Evolutionary conservation across 2,329 filamentous ascomycete genomes (phyloP).

Genomic region (Alternaria novae-zelandiae): DNA sequence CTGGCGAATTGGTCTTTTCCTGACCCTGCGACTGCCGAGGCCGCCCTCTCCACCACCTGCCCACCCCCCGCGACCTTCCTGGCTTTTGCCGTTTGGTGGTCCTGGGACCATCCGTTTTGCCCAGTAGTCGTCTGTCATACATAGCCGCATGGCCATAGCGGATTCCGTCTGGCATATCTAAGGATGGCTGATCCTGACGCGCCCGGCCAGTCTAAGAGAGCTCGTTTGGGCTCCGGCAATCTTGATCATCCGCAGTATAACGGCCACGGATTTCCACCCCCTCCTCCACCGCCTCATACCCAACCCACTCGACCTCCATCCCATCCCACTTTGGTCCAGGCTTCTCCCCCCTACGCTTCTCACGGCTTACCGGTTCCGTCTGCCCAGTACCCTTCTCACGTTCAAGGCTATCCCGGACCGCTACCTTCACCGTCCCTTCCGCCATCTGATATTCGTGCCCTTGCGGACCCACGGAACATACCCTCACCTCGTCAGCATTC

Average conservation of each 20-base stretch:
- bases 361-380: constrained; percentile 35
- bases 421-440: constrained; percentile 42
- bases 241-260: constrained; percentile 35
- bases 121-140: constrained; percentile 30
- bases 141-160: constrained; percentile 51
- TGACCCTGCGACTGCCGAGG: constrained; percentile 41
- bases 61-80: constrained; percentile 32
- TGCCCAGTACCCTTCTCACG: constrained; percentile 28
- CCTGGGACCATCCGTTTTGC: constrained; percentile 25
- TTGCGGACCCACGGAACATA: constrained; percentile 42
- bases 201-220: constrained; percentile 45
- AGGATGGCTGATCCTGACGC: constrained; percentile 50
- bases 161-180: constrained; percentile 43
- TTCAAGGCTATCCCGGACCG: constrained; percentile 29
- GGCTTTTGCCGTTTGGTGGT: constrained; percentile 38
- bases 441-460: constrained; percentile 42
- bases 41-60: constrained; percentile 30
- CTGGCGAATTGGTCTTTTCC: constrained; percentile 36
- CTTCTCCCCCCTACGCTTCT: constrained; percentile 35
- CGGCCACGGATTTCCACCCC: constrained; percentile 41
- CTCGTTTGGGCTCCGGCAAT: constrained; percentile 48
- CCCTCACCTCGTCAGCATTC: constrained; percentile 44
- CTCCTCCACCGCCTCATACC: constrained; percentile 40
- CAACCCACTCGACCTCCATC: constrained; percentile 38
- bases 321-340: constrained; percentile 40